Evolutionary conservation across 768 basidiomycete genomes (phyloP).

Genomic region (Amylocystis lapponica): DNA sequence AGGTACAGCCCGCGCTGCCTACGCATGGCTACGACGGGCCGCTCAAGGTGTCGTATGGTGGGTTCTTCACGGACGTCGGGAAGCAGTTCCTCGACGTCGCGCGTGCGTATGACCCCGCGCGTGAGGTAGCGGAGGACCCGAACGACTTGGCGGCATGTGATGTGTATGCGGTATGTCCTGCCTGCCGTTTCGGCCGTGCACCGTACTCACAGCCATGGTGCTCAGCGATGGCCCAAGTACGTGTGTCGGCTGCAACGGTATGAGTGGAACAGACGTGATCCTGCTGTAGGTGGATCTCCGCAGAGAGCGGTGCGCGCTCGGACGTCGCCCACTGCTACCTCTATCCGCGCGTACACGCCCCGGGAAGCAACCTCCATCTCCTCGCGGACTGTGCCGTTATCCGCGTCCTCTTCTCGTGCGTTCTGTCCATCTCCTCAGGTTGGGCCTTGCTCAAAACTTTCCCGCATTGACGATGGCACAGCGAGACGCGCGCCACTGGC

Average conservation of each 20-base stretch:
- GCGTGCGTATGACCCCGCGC: conserved; percentile 14
- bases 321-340: conserved; percentile 43
- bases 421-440: neutral
- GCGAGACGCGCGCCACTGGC: conserved; percentile 33
- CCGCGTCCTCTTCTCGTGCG: conserved; percentile 33
- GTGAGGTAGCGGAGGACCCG: conserved; percentile 13
- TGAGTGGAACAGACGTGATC: neutral
- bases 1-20: conserved; percentile 19
- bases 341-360: no score
- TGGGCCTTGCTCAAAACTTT: neutral
- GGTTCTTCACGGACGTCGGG: conserved; percentile 16
- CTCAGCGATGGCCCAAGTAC: conserved; percentile 51
- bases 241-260: conserved; percentile 7
- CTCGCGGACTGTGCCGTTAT: conserved; percentile 31
- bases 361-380: conserved; percentile 22
- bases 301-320: conserved; percentile 48
- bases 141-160: conserved; percentile 21
- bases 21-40: conserved; percentile 46
- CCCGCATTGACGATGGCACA: conserved; percentile 7
- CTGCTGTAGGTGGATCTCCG: conserved; percentile 45
- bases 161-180: conserved; percentile 19
- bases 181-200: neutral
- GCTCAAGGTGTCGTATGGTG: conserved; percentile 29
- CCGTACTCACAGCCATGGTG: neutral
- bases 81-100: conserved; percentile 24